Conservation (phyloP, 768 basidiomycete species). For the Tylopilus felleus region DNA sequence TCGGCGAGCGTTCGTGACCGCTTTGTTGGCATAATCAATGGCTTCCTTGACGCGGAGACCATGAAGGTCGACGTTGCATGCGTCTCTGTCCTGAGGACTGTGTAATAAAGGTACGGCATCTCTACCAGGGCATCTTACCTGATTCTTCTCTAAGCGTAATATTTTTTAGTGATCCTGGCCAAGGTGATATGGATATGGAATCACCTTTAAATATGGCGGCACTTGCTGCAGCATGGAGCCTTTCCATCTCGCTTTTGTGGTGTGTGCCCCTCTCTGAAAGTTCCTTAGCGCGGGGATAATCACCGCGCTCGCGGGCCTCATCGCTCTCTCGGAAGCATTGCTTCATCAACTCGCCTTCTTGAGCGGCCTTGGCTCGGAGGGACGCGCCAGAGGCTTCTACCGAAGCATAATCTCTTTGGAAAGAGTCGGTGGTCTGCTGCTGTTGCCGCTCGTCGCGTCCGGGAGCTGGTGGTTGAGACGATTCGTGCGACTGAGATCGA, state of each 20-base stretch:
- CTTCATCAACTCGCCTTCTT: constrained; percentile 75
- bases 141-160: constrained; percentile 63
- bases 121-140: constrained; percentile 34
- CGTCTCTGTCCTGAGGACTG: constrained; percentile 48
- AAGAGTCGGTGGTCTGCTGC: not conserved
- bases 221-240: too few relatives aligned
- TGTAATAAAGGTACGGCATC: constrained; percentile 1
- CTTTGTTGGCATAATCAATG: constrained; percentile 66
- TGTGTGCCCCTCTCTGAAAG: constrained; percentile 76
- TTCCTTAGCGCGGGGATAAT: constrained; percentile 76
- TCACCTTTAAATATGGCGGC: constrained; percentile 77
- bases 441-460: constrained; percentile 9
- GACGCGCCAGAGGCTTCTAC: constrained; percentile 31
- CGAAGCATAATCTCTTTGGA: not conserved
- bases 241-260: constrained; percentile 72
- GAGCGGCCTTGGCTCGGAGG: constrained; percentile 70
- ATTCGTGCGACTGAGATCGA: not conserved
- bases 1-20: constrained; percentile 60
- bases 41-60: constrained; percentile 93
- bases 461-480: not conserved
- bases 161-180: not conserved
- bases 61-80: constrained; percentile 82
- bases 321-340: constrained; percentile 62
- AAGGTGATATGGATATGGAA: constrained; percentile 7
- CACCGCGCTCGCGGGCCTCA: constrained; percentile 65